These are phyloP conservation scores for Nakataea oryzae DNA, from an alignment of 2,329 filamentous ascomycete genomes.

Conservation along the genomic window DNA sequence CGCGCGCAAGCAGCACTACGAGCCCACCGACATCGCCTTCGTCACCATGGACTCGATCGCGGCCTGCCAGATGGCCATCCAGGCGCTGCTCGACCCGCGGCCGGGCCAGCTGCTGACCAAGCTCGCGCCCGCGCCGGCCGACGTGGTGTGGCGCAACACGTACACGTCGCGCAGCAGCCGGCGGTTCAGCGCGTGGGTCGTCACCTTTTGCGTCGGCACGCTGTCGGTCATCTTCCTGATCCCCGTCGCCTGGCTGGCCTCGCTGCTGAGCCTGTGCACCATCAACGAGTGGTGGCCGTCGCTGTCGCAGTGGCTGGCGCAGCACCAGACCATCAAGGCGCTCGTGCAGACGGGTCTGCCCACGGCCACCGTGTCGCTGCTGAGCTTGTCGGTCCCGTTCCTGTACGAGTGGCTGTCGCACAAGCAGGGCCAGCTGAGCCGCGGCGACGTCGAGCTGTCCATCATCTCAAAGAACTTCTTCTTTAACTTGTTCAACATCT, in stretches of 20 bases:
- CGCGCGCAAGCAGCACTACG: conserved; percentile 66
- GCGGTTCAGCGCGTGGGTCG: conserved; percentile 68
- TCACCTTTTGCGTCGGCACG: conserved; percentile 73
- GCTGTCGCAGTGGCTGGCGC: conserved; percentile 55
- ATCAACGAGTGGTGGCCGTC: conserved; percentile 63
- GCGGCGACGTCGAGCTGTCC: conserved; percentile 87
- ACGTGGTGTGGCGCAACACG: conserved; percentile 93
- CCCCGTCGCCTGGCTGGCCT: conserved; percentile 69
- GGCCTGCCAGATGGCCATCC: conserved; percentile 88
- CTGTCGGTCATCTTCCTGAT: conserved; percentile 84
- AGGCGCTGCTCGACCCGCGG: conserved; percentile 84
- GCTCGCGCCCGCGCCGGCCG: conserved; percentile 75
- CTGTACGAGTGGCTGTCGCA: conserved; percentile 90
- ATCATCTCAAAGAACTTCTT: conserved; percentile 98
- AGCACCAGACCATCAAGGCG: conserved; percentile 60
- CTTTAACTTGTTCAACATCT: conserved; percentile 98
- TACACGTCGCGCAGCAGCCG: conserved; percentile 68
- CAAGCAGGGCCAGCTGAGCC: conserved; percentile 88
- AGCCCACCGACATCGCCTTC: conserved; percentile 76
- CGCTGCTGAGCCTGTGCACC: conserved; percentile 69
- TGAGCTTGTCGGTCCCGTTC: conserved; percentile 86
- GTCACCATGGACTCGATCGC: conserved; percentile 96
- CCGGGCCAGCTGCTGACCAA: conserved; percentile 80
- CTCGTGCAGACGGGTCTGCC: conserved; percentile 82
- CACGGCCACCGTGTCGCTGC: conserved; percentile 71